These are phyloP conservation scores for Botrytis squamosa DNA, from an alignment of 2,329 filamentous ascomycete species.

Conservation along the genomic window DNA sequence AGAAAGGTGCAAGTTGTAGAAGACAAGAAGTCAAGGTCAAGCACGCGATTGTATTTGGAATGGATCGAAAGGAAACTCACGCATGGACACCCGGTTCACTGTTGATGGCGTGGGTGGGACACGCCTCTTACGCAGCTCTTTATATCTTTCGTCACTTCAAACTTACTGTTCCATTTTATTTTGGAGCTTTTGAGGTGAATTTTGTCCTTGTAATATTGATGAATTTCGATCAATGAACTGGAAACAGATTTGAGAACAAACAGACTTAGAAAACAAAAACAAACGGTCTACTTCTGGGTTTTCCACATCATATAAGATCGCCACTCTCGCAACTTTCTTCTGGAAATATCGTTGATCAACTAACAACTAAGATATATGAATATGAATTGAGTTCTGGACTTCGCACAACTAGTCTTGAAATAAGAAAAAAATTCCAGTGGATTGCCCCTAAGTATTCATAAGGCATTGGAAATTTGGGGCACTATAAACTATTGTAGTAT, in stretches of 20 bases:
- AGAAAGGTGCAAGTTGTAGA: neutral
- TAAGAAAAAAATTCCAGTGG: neutral
- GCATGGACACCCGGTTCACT: neutral
- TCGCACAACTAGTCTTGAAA: neutral
- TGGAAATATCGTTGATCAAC: neutral
- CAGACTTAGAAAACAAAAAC: neutral
- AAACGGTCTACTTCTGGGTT: neutral
- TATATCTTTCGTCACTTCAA: neutral
- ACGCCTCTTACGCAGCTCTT: neutral
- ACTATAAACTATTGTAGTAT: neutral
- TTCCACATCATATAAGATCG: neutral
- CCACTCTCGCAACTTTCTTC: neutral
- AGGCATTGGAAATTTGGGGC: neutral
- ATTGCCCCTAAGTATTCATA: neutral
- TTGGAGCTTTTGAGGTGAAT: neutral
- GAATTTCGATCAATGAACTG: neutral
- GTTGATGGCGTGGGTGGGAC: neutral
- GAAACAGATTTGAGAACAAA: neutral
- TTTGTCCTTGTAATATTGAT: neutral
- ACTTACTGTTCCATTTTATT: neutral
- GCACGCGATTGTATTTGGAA: neutral
- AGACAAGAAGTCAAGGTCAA: neutral
- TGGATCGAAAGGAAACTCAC: slow-evolving; percentile 2
- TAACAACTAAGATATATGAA: neutral
- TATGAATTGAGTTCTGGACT: neutral